A percentile compares a stretch with the other conserved stretches of the same genome.
Evolutionary conservation across 73 alveolate species (phyloP).

Genomic region (Symbiodinium natans): DNA sequence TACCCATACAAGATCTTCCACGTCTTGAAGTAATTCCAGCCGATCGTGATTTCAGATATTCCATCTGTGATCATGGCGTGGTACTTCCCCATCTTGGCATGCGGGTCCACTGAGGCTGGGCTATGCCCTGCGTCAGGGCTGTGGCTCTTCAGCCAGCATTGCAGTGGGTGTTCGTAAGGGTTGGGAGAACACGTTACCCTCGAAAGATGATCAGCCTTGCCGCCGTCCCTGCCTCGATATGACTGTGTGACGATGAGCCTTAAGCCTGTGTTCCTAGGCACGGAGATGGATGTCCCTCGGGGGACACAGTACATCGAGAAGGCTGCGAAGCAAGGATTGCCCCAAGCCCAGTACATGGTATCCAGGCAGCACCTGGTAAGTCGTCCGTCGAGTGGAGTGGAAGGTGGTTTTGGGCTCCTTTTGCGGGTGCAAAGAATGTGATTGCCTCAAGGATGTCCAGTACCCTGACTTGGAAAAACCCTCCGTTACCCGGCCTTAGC

Average conservation of each 20-base stretch:
- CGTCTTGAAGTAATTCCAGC: not conserved
- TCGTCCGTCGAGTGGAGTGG: too few relatives aligned
- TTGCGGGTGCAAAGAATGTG: not conserved
- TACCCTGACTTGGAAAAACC: not conserved
- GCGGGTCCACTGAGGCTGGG: slow-evolving; percentile 25
- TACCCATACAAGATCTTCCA: too few relatives aligned
- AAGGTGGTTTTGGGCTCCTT: too few relatives aligned
- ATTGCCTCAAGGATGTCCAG: not conserved
- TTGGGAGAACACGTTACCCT: too few relatives aligned
- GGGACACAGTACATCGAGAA: slow-evolving; percentile 89
- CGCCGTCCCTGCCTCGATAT: too few relatives aligned
- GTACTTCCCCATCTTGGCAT: not conserved
- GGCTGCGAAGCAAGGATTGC: slow-evolving; percentile 71
- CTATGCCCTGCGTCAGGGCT: slow-evolving; percentile 72
- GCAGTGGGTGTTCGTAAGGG: not conserved
- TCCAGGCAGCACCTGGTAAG: not conserved
- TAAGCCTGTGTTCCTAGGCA: slow-evolving; percentile 17
- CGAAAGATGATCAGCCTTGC: too few relatives aligned
- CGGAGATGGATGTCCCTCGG: slow-evolving; percentile 64
- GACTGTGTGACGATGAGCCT: too few relatives aligned
- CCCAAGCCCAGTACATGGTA: slow-evolving; percentile 50
- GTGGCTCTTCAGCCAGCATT: slow-evolving; percentile 1
- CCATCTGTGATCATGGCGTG: not conserved
- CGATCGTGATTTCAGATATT: not conserved
- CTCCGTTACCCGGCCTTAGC: not conserved